Percentiles rank a stretch among this genome's conserved stretches.
These are phyloP conservation scores for Sequoiadendron giganteum DNA, from an alignment of 75 land plant species.

Conservation along the genomic window DNA sequence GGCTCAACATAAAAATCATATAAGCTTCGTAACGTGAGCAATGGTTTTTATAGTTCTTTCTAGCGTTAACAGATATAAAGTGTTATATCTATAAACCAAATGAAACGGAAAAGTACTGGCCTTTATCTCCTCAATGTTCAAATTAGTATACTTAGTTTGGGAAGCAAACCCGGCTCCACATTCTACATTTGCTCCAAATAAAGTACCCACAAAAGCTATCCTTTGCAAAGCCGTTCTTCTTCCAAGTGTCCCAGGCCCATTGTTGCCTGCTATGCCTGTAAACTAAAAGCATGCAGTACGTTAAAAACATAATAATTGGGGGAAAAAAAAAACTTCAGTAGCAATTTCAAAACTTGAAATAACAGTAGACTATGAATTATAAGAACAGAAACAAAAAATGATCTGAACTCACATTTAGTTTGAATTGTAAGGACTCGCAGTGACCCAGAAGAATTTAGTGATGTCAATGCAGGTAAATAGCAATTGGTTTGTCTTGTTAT, in stretches of 20 bases:
- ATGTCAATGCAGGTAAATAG: background rate
- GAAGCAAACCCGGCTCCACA: conserved; percentile 10
- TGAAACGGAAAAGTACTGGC: background rate
- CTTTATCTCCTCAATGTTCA: conserved; percentile 10
- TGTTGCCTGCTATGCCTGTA: background rate
- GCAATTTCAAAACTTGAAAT: background rate
- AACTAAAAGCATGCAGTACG: background rate
- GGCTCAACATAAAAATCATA: too few species aligned
- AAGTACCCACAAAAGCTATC: background rate
- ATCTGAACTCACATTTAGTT: background rate
- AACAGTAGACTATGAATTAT: background rate
- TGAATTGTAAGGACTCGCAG: background rate
- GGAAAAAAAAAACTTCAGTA: background rate
- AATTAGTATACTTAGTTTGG: background rate
- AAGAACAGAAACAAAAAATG: background rate
- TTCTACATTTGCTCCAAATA: background rate
- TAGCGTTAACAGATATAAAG: background rate
- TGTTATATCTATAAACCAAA: background rate
- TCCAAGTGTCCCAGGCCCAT: background rate
- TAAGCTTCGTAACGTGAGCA: background rate
- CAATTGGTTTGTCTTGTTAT: background rate
- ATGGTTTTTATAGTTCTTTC: background rate
- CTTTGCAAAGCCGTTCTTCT: background rate
- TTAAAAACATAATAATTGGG: too few species aligned
- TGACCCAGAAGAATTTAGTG: background rate